phyloP scores from a whole-genome alignment of 2,329 filamentous ascomycete genomes.

The Apiospora marii region DNA sequence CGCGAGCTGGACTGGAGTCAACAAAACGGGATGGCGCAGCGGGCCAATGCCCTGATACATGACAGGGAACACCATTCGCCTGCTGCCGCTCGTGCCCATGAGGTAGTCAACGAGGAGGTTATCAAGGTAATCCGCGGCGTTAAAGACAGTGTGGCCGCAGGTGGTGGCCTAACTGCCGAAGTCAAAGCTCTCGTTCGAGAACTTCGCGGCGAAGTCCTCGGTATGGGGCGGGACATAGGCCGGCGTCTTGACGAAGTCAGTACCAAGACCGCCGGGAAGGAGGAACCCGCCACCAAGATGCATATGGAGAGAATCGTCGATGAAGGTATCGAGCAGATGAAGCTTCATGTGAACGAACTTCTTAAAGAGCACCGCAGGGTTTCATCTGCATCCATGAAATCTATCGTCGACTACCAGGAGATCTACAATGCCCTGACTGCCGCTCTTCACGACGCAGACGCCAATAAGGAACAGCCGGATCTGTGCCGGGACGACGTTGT shows the following conservation, averaged over 20 bases:
- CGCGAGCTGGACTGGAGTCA: constrained; percentile 46
- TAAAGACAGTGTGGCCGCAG: constrained; percentile 89
- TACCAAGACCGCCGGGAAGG: constrained; percentile 52
- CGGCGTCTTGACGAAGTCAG: constrained; percentile 80
- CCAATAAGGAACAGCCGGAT: constrained; percentile 54
- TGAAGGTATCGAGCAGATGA: constrained; percentile 81
- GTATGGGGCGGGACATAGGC: constrained; percentile 91
- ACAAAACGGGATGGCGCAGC: constrained; percentile 47
- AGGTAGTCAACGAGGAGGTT: constrained; percentile 78
- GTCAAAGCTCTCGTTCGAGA: constrained; percentile 92
- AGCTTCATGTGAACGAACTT: constrained; percentile 81
- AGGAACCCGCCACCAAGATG: constrained; percentile 65
- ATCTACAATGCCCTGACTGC: constrained; percentile 86
- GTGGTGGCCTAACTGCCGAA: constrained; percentile 88
- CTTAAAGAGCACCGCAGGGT: constrained; percentile 78
- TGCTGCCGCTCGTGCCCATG: constrained; percentile 55
- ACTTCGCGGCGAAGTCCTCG: constrained; percentile 88
- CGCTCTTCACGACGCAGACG: constrained; percentile 71
- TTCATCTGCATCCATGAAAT: constrained; percentile 69
- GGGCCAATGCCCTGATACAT: constrained; percentile 53
- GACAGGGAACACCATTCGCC: constrained; percentile 53
- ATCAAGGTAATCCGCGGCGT: constrained; percentile 83
- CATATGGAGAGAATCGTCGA: constrained; percentile 82
- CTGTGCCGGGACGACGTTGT: constrained; percentile 84
- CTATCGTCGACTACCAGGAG: constrained; percentile 78